Base-by-base conservation (phyloP, 257 asterid species). In the Solanum dulcamara region DNA sequence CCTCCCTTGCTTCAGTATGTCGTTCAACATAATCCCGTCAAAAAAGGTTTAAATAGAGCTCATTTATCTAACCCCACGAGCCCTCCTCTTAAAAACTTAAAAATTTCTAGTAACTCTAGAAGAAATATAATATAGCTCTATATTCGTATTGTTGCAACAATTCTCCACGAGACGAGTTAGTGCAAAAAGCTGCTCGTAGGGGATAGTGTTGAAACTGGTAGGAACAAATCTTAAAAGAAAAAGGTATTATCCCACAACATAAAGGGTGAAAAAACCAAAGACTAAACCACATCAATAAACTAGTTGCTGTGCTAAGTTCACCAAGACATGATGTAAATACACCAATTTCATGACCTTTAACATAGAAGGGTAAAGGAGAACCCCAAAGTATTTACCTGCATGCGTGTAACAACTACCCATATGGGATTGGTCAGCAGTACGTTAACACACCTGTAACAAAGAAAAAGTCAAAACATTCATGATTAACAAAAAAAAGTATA, bases 371-470 rank as follows among this genome's bases (percentile, higher is more conserved):
- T 72, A 72, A 44, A 77, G 26, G 83, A 46, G 83, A 79, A 48
- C 44, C 83, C 42, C 30, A 48, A 44, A 30, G 64, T 28, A 42
- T 50, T 48, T 87, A 94, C 99, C 98, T 96, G 99, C 99, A 96
- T 96, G 88, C 99, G 96, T 48, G 97, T 96, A 90, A 96, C 99
- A 66, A 96, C 95, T 85, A 96, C 94, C 99, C 99, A 96, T 53
- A 96, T 94, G 85, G 99, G 99, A 92, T 91, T 94, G 28, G 98
- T 96, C 87, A 96, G 93, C 92, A 96, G 93, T 86, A 96, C 99
- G 90, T 96, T 96, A 71, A 94, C 94, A 77, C 99, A 96, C 94
- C 98, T 96, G 87, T 18, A 86, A 81, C 66, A 83, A 77, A 80
- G 88, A 81, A 85, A 75, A 46, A 79, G 60, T 48, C 28, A 79